Conservation (phyloP, 2,329 filamentous ascomycete species). For the Sphaerostilbella broomeana region DNA sequence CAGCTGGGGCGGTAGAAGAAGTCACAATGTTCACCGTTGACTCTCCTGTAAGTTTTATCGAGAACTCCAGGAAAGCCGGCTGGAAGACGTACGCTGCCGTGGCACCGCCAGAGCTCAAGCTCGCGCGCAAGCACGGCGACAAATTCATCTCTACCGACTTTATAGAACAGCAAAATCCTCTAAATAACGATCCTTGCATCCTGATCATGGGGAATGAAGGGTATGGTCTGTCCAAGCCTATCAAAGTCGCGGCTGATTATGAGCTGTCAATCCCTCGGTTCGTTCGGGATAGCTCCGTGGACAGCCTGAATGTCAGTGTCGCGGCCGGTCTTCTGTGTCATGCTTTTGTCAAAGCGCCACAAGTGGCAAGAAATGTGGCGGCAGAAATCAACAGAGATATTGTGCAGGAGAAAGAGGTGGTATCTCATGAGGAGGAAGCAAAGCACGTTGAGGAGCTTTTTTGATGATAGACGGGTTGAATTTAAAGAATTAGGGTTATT, state of each 20-base stretch:
- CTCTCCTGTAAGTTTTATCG: constrained; percentile 63
- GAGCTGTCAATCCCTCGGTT: constrained; percentile 58
- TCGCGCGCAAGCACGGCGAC: constrained; percentile 28
- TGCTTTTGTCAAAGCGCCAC: constrained; percentile 50
- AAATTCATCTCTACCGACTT: constrained; percentile 44
- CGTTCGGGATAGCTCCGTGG: constrained; percentile 53
- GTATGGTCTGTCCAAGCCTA: constrained; percentile 58
- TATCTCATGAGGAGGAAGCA: not conserved
- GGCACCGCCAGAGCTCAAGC: constrained; percentile 34
- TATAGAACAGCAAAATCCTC: constrained; percentile 44
- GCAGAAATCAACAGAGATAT: not conserved
- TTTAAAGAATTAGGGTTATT: too few relatives aligned
- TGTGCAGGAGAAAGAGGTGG: not conserved
- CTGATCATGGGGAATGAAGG: constrained; percentile 81
- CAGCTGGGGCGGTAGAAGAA: constrained; percentile 78
- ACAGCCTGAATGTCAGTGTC: constrained; percentile 91
- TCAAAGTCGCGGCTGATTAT: constrained; percentile 60
- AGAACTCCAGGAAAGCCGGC: constrained; percentile 58
- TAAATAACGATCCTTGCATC: constrained; percentile 60
- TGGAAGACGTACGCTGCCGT: constrained; percentile 82
- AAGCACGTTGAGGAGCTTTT: too few relatives aligned
- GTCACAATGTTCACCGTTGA: constrained; percentile 65
- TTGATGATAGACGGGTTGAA: too few relatives aligned
- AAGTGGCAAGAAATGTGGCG: not conserved
- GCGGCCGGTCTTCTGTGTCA: constrained; percentile 72